Percentiles rank a stretch among this genome's conserved stretches.
phyloP scores from a whole-genome alignment of 768 basidiomycete genomes.

The Russula compacta region DNA sequence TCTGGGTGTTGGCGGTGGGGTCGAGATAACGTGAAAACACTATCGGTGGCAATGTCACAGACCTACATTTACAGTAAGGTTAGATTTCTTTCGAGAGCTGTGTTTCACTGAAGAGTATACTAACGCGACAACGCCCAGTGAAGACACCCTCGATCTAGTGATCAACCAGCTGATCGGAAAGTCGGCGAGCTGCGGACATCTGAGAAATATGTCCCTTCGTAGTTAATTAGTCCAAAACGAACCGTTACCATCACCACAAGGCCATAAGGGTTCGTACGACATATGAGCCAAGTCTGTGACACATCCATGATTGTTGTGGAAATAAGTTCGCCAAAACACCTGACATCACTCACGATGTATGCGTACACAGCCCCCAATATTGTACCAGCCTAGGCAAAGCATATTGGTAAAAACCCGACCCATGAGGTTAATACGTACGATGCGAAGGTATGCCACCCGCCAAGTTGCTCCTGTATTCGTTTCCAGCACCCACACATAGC shows the following conservation, averaged over 20 bases:
- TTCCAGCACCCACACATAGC: conserved; percentile 43
- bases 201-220: not conserved
- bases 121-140: conserved; percentile 38
- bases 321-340: not conserved
- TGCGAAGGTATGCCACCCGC: conserved; percentile 37
- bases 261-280: conserved; percentile 34
- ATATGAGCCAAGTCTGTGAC: conserved; percentile 32
- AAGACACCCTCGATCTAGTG: conserved; percentile 30
- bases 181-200: conserved; percentile 31
- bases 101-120: conserved; percentile 10
- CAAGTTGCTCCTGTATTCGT: conserved; percentile 46
- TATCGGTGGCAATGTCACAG: conserved; percentile 37
- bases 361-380: conserved; percentile 27
- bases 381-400: conserved; percentile 24
- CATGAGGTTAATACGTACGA: conserved; percentile 26
- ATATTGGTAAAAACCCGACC: not conserved
- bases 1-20: not conserved
- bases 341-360: conserved; percentile 27
- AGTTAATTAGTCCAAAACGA: not conserved
- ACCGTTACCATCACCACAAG: conserved; percentile 35
- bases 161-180: conserved; percentile 39
- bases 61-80: conserved; percentile 23
- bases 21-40: conserved; percentile 28
- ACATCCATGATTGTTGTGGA: not conserved
- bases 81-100: not conserved